Base-by-base conservation (phyloP, 495 filamentous ascomycete genomes). In the Penicillium alfredii region DNA sequence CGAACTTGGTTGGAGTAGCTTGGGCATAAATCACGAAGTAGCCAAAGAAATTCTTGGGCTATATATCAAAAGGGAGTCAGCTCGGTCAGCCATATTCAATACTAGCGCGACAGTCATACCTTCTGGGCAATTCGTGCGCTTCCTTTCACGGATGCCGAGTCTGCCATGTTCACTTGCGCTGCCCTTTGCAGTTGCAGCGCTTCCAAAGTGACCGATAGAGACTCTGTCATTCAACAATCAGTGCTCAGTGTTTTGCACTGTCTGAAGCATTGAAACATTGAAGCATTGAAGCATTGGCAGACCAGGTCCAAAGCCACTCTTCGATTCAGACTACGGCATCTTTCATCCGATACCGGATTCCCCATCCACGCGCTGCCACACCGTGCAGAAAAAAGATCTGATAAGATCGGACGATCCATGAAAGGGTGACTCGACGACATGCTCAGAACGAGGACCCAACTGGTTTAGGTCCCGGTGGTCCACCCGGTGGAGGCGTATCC, bases 1-100 rank as follows among this genome's bases (percentile, higher is more conserved):
- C 74, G 12, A 47, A 33, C 27, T 43, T 54, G 23, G 67, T 56
- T 19, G 64, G 63, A 26, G 56, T 61, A 9, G 21, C 30, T 15
- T 23, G 36, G 11, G 18, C 17, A 27, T 39, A 39, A 7, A 39
- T 39, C 2, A 28, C 12, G 13, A 39, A 39, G 19, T 39, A 39
- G 3, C 18, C 28, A n/a, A 39, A 39, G 18, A 39, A 28, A 11
- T 32, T 24, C 27, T 39, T 39, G 8, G 32, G 21, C 36, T 39
- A 10, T 39, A 23, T 10, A 9, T 14, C 10, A 6, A 21, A 6
- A 18, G 19, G n/a, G n/a, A n/a, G n/a, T n/a, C n/a, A n/a, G n/a
- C n/a, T n/a, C n/a, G n/a, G n/a, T n/a, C n/a, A n/a, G n/a, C n/a
- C n/a, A n/a, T n/a, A n/a, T n/a, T n/a, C n/a, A n/a, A n/a, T n/a